A percentile compares a stretch with the other conserved stretches of the same genome.
These are phyloP conservation scores for Drechmeria coniospora DNA, from an alignment of 2,329 filamentous ascomycete species.

Conservation along the genomic window DNA sequence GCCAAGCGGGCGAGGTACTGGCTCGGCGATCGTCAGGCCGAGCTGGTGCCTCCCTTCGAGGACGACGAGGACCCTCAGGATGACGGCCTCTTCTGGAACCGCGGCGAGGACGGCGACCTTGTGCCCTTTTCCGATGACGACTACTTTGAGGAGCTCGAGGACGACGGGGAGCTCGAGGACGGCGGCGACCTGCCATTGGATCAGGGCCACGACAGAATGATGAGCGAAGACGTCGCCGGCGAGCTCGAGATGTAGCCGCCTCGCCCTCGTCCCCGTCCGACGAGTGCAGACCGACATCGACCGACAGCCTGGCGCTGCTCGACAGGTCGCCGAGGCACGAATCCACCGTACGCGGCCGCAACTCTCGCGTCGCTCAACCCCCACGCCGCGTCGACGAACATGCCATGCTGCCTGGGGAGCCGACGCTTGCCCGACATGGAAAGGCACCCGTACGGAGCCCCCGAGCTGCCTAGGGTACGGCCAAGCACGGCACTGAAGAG, in stretches of 20 bases:
- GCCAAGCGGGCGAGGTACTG: conserved; percentile 74
- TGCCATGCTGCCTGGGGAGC: too few relatives aligned
- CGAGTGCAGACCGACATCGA: too few relatives aligned
- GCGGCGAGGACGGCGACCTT: conserved; percentile 41
- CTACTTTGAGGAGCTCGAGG: conserved; percentile 24
- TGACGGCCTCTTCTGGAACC: conserved; percentile 40
- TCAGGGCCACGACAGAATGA: conserved; percentile 32
- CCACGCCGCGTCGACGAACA: too few relatives aligned
- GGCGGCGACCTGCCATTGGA: conserved; percentile 26
- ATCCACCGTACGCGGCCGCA: too few relatives aligned
- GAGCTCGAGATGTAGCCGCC: conserved; percentile 42
- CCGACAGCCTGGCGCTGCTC: too few relatives aligned
- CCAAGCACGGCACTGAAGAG: too few relatives aligned
- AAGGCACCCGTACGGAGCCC: too few relatives aligned
- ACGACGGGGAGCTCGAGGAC: conserved; percentile 22
- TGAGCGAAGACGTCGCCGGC: conserved; percentile 48
- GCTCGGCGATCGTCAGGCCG: conserved; percentile 54
- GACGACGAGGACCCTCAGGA: conserved; percentile 33
- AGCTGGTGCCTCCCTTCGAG: conserved; percentile 27
- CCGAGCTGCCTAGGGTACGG: too few relatives aligned
- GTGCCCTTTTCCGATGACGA: conserved; percentile 37
- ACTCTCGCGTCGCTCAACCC: too few relatives aligned
- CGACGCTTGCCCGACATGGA: too few relatives aligned
- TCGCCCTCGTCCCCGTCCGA: too few relatives aligned
- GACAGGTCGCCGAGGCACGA: too few relatives aligned